A percentile compares a stretch with the other conserved stretches of the same genome.
phyloP scores from a whole-genome alignment of 208 protist genomes.

The Wallacemonas rigidus region DNA sequence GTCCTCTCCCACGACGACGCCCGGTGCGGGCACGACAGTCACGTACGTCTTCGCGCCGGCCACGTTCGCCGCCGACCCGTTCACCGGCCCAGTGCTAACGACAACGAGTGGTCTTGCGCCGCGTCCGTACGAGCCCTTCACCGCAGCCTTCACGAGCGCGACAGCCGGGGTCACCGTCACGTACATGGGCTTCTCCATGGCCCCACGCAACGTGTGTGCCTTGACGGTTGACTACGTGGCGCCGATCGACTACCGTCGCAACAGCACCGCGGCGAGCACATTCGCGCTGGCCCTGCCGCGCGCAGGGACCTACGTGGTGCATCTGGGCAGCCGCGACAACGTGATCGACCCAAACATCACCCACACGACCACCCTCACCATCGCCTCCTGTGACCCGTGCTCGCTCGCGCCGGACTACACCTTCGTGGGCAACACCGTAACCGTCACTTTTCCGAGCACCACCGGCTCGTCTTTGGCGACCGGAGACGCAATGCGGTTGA shows the following conservation, averaged over 20 bases:
- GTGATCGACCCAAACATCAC: conserved; percentile 56
- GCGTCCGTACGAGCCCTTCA: conserved; percentile 77
- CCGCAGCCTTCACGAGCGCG: conserved; percentile 55
- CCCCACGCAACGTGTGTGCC: conserved; percentile 45
- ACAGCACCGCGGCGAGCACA: conserved; percentile 24
- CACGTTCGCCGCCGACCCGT: conserved; percentile 43
- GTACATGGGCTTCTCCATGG: conserved; percentile 60
- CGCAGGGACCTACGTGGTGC: conserved; percentile 62
- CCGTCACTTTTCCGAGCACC: conserved; percentile 60
- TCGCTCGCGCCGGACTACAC: conserved; percentile 61
- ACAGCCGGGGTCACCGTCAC: conserved; percentile 30
- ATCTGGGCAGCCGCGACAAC: conserved; percentile 46
- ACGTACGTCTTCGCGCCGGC: conserved; percentile 61
- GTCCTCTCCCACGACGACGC: conserved; percentile 20
- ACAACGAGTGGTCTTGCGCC: conserved; percentile 30
- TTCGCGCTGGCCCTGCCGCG: conserved; percentile 58
- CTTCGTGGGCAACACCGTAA: conserved; percentile 45
- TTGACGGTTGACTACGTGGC: conserved; percentile 46
- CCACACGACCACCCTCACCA: conserved; percentile 46
- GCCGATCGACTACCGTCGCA: conserved; percentile 49
- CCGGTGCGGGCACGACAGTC: background rate
- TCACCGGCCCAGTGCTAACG: conserved; percentile 43
- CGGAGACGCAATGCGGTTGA: conserved; percentile 64
- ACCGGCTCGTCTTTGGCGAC: conserved; percentile 22
- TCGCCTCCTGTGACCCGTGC: conserved; percentile 84